Conservation (phyloP, 208 protist species). For the Trypanosomatidae sp. region DNA sequence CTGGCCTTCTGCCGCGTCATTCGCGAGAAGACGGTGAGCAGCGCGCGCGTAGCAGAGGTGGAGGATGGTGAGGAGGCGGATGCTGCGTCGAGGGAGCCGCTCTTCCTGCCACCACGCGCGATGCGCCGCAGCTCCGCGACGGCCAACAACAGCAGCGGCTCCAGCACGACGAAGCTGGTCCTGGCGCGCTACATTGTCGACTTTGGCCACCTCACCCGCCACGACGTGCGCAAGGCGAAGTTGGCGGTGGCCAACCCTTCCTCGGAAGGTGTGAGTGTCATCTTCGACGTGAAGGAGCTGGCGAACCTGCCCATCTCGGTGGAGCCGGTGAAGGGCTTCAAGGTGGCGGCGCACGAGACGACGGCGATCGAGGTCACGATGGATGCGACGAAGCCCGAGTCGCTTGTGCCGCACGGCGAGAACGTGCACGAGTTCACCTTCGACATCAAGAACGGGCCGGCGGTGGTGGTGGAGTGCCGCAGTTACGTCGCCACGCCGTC, state of each 20-base stretch:
- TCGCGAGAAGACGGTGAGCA: no score
- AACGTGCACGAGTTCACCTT: slow-evolving; percentile 81
- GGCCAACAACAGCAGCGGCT: slow-evolving; percentile 10
- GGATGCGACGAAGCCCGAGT: slow-evolving; percentile 31
- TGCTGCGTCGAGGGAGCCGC: not conserved
- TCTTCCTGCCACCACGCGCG: slow-evolving; percentile 24
- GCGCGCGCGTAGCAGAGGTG: not conserved
- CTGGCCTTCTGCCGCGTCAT: slow-evolving; percentile 64
- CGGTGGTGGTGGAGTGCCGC: slow-evolving; percentile 76
- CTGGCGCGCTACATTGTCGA: slow-evolving; percentile 90
- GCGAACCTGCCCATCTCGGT: slow-evolving; percentile 53
- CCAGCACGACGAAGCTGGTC: slow-evolving; percentile 46
- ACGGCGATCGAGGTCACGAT: slow-evolving; percentile 59
- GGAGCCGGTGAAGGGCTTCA: slow-evolving; percentile 76
- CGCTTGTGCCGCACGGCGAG: slow-evolving; percentile 43
- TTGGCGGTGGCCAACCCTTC: slow-evolving; percentile 89
- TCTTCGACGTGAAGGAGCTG: slow-evolving; percentile 81
- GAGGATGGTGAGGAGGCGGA: not conserved
- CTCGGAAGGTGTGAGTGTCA: slow-evolving; percentile 51
- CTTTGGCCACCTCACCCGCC: slow-evolving; percentile 94
- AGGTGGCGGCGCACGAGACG: slow-evolving; percentile 51
- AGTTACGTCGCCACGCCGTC: slow-evolving; percentile 93
- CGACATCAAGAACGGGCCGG: slow-evolving; percentile 84
- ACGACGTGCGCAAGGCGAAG: slow-evolving; percentile 67
- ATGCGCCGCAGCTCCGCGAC: slow-evolving; percentile 59